Evolutionary conservation across 2,329 filamentous ascomycete genomes (phyloP).

Genomic region (Scytalidium lignicola): DNA sequence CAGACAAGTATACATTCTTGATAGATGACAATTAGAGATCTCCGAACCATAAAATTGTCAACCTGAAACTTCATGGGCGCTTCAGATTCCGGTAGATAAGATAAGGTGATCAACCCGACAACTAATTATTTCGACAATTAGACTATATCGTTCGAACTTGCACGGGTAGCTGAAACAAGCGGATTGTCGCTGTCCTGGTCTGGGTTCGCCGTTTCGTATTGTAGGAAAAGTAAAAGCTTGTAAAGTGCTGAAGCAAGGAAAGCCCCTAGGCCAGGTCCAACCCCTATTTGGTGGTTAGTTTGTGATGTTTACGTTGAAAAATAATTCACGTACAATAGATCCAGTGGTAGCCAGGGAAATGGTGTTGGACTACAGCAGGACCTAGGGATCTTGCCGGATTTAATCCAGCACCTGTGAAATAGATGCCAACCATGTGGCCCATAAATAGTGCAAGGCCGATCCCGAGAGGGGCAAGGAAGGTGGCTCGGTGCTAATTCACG

Average conservation of each 20-base stretch:
- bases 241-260: slow-evolving; percentile 42
- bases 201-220: slow-evolving; percentile 46
- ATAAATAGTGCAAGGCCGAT: slow-evolving; percentile 70
- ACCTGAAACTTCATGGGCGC: no score
- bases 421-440: slow-evolving; percentile 26
- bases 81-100: no score
- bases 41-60: no score
- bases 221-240: slow-evolving; percentile 41
- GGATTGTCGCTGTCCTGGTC: slow-evolving; percentile 36
- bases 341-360: slow-evolving; percentile 39
- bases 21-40: no score
- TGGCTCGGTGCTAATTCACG: slow-evolving; percentile 62
- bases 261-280: slow-evolving; percentile 44
- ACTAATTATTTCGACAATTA: neutral
- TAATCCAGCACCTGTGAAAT: slow-evolving; percentile 41
- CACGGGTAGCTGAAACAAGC: neutral
- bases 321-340: slow-evolving; percentile 32
- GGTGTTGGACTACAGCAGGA: slow-evolving; percentile 36
- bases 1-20: no score
- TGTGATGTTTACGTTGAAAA: neutral
- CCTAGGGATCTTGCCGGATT: slow-evolving; percentile 42
- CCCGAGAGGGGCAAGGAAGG: slow-evolving; percentile 64
- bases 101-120: no score
- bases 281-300: slow-evolving; percentile 10
- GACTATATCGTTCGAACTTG: neutral